Evolutionary conservation across 345 rosid species (phyloP).

Genomic region (Corchorus capsularis): DNA sequence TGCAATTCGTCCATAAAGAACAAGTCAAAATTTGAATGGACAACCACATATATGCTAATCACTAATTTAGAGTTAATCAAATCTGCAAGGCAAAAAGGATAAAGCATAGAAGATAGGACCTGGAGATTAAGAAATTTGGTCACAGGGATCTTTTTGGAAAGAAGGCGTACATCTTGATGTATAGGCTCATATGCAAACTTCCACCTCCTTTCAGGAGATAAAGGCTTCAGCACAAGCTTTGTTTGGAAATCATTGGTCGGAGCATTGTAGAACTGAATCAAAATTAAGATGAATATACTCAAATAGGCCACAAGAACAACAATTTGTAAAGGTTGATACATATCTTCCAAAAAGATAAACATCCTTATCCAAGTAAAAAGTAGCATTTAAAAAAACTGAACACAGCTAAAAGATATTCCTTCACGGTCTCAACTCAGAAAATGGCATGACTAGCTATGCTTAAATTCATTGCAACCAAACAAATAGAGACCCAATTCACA

Average conservation of each 20-base stretch:
- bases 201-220: constrained; percentile 73
- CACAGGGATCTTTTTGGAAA: constrained; percentile 83
- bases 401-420: not conserved
- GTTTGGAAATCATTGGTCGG: constrained; percentile 79
- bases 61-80: not conserved
- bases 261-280: constrained; percentile 72
- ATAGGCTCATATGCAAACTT: constrained; percentile 76
- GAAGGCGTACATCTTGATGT: constrained; percentile 64
- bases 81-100: not conserved
- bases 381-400: not conserved
- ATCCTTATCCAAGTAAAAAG: not conserved
- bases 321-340: not conserved
- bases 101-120: constrained; percentile 41
- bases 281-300: constrained; percentile 23
- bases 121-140: constrained; percentile 81
- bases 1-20: constrained; percentile 5
- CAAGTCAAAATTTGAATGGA: not conserved
- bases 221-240: constrained; percentile 85
- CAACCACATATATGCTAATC: not conserved
- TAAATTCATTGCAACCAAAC: not conserved
- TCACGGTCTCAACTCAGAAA: not conserved
- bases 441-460: not conserved
- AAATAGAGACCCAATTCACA: not conserved
- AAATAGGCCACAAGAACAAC: constrained; percentile 14
- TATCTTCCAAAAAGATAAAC: not conserved